phyloP scores from a whole-genome alignment of 495 filamentous ascomycete species.

The Penicillium ochrochloron region DNA sequence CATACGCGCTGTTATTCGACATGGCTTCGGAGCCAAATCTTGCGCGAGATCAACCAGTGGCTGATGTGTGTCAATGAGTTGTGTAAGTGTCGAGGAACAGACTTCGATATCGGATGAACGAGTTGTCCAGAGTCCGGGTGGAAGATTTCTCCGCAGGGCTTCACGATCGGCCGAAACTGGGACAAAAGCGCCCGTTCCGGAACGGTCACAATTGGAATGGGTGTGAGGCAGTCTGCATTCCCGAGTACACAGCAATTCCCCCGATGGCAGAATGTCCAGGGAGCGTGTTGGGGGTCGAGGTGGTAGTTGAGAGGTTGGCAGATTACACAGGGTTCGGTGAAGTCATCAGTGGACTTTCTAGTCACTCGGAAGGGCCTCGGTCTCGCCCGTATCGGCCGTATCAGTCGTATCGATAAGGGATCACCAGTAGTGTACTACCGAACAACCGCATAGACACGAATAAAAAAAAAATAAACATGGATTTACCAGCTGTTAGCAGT shows the following conservation, averaged over 20 bases:
- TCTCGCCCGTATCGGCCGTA: conserved; percentile 3
- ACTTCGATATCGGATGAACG: conserved; percentile 25
- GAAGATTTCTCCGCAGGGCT: conserved; percentile 21
- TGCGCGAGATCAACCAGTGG: conserved; percentile 8
- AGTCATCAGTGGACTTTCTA: conserved; percentile 10
- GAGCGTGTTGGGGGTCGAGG: background rate
- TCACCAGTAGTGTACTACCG: background rate
- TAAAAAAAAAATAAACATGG: background rate
- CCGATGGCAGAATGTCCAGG: conserved; percentile 3
- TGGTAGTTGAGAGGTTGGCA: background rate
- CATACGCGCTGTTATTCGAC: conserved; percentile 43
- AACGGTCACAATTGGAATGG: conserved; percentile 13
- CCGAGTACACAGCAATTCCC: background rate
- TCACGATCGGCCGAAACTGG: conserved; percentile 15
- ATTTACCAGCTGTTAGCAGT: background rate
- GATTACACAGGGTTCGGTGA: conserved; percentile 8
- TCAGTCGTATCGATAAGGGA: conserved; percentile 5
- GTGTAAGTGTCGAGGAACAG: background rate
- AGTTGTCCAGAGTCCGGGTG: background rate
- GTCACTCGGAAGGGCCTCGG: conserved; percentile 4
- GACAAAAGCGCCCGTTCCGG: conserved; percentile 13
- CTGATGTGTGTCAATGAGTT: background rate
- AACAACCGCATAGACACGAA: background rate
- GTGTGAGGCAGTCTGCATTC: conserved; percentile 15
- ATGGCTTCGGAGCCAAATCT: conserved; percentile 24